These are phyloP conservation scores for Fusarium guadeloupense DNA, from an alignment of 2,329 filamentous ascomycete genomes.

Conservation along the genomic window DNA sequence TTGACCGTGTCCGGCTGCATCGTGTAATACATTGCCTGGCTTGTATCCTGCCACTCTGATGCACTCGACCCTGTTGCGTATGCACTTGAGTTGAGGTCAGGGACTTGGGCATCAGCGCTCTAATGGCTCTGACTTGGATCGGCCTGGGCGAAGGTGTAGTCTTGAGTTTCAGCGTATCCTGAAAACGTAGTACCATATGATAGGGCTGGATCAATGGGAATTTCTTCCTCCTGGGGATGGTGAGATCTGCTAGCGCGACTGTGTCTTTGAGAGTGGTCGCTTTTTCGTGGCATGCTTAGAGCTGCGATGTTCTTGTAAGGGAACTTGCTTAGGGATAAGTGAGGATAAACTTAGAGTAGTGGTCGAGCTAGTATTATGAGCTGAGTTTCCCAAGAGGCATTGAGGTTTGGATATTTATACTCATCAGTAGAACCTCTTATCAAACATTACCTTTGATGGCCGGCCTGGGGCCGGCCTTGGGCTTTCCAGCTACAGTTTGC, in stretches of 20 bases:
- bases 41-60: slow-evolving; percentile 25
- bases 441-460: slow-evolving; percentile 4
- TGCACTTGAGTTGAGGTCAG: slow-evolving; percentile 13
- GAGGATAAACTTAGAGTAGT: background rate
- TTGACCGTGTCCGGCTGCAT: slow-evolving; percentile 25
- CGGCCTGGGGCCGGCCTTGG: slow-evolving; percentile 4
- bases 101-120: slow-evolving; percentile 21
- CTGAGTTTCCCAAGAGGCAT: background rate
- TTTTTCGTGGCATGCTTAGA: slow-evolving; percentile 31
- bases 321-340: rapidly evolving
- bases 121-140: slow-evolving; percentile 36
- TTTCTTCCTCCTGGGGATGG: slow-evolving; percentile 19
- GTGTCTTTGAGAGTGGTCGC: slow-evolving; percentile 17
- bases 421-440: background rate
- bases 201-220: slow-evolving; percentile 19
- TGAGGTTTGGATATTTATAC: background rate
- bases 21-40: slow-evolving; percentile 7
- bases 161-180: background rate
- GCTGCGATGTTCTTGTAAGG: background rate
- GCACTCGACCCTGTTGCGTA: slow-evolving; percentile 8
- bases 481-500: background rate
- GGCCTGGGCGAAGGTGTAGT: slow-evolving; percentile 11
- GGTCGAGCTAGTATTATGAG: background rate
- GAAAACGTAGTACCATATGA: background rate
- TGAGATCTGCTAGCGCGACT: slow-evolving; percentile 16